Percentiles rank a stretch among this genome's conserved stretches.
Conservation (phyloP, 2,329 filamentous ascomycete genomes). For the Venturia effusa region DNA sequence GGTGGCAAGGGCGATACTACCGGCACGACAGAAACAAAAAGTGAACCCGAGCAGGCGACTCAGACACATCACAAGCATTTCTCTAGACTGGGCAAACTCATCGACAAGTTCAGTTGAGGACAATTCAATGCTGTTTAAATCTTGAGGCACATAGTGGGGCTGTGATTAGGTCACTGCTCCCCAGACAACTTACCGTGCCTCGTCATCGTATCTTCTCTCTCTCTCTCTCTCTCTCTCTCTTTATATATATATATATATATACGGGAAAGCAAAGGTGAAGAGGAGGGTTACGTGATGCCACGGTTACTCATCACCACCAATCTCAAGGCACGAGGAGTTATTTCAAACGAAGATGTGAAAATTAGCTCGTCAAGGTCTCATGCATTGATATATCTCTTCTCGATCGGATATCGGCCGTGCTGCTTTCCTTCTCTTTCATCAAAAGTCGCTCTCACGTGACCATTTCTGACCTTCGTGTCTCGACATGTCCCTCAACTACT, state of each 20-base stretch:
- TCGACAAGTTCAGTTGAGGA: not conserved
- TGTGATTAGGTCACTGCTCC: no score
- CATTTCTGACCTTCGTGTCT: not conserved
- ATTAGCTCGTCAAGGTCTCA: not conserved
- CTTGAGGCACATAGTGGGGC: no score
- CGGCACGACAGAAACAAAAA: not conserved
- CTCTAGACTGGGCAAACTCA: not conserved
- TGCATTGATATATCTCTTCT: not conserved
- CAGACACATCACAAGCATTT: not conserved
- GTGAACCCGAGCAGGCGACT: not conserved
- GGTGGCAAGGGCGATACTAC: conserved; percentile 18
- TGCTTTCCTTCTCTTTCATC: not conserved
- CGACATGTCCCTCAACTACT: not conserved
- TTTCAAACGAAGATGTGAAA: no score
- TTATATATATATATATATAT: no score
- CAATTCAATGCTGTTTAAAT: no score
- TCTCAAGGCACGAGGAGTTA: no score
- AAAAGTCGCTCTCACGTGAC: not conserved
- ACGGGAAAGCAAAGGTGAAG: no score
- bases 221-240: no score
- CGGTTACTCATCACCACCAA: no score
- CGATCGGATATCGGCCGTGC: not conserved
- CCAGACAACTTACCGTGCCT: no score
- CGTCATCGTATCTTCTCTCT: no score
- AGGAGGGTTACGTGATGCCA: no score